These are phyloP conservation scores for Podila horticola DNA, from an alignment of 192 early-diverging fungal species.

Conservation along the genomic window DNA sequence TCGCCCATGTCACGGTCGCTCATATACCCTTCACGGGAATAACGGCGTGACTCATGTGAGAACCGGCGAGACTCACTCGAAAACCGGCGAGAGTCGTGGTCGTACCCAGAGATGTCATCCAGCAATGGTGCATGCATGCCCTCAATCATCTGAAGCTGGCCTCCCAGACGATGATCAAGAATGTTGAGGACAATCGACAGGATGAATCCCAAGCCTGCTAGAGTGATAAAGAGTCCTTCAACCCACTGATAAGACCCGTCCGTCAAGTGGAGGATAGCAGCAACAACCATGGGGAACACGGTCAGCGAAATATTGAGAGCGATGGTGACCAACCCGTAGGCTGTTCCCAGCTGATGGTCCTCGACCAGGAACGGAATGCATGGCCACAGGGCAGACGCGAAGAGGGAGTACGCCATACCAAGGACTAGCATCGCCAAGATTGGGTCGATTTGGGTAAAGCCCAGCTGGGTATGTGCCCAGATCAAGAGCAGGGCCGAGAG, in stretches of 20 bases:
- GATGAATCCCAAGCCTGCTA: slow-evolving; percentile 22
- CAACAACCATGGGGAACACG: slow-evolving; percentile 69
- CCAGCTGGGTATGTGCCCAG: slow-evolving; percentile 56
- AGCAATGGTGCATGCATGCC: not conserved
- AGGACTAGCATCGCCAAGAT: slow-evolving; percentile 59
- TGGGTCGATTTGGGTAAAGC: slow-evolving; percentile 58
- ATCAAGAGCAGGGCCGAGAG: slow-evolving; percentile 59
- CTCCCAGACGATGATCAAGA: slow-evolving; percentile 16
- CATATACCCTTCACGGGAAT: not conserved
- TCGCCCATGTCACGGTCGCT: slow-evolving; percentile 2
- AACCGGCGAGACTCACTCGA: slow-evolving; percentile 15
- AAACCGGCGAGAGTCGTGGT: not conserved
- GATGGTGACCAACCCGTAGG: slow-evolving; percentile 70
- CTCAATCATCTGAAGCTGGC: slow-evolving; percentile 4
- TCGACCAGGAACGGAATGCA: slow-evolving; percentile 72
- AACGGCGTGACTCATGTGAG: slow-evolving; percentile 10
- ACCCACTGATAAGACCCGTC: slow-evolving; percentile 34
- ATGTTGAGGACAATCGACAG: slow-evolving; percentile 23
- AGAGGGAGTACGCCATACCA: slow-evolving; percentile 66
- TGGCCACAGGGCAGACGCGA: slow-evolving; percentile 71
- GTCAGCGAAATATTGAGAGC: slow-evolving; percentile 69
- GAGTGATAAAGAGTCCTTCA: slow-evolving; percentile 28
- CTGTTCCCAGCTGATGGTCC: slow-evolving; percentile 71
- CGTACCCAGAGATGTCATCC: not conserved
- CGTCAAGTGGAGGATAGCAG: slow-evolving; percentile 53